Percentiles rank a stretch among this genome's conserved stretches.
Conservation (phyloP, 1,139 yeast genomes). For the Sugiyamaella novakii region DNA sequence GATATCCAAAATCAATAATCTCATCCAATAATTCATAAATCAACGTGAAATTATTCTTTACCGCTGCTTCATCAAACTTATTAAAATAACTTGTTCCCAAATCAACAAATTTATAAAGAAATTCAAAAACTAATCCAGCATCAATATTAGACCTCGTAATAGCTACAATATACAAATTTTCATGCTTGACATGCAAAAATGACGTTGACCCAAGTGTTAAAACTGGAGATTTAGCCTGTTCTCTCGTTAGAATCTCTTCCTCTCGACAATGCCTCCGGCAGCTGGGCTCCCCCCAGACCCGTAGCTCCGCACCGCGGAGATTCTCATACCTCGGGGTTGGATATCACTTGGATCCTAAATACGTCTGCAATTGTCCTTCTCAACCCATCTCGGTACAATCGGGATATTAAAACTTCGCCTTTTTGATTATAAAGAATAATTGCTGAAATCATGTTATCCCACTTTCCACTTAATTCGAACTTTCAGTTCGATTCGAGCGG, state of each 20-base stretch:
- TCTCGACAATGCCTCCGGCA: conserved; percentile 4
- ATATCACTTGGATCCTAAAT: conserved; percentile 85
- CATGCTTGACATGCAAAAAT: conserved; percentile 74
- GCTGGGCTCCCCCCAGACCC: conserved; percentile 13
- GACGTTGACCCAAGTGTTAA: conserved; percentile 91
- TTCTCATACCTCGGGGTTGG: conserved; percentile 48
- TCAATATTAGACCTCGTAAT: conserved; percentile 88
- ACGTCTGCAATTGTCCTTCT: conserved; percentile 80
- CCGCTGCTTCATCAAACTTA: conserved; percentile 48
- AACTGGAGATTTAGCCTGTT: conserved; percentile 68
- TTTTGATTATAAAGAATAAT: conserved; percentile 72
- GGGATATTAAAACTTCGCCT: conserved; percentile 85
- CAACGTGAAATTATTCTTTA: conserved; percentile 63
- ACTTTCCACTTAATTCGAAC: not conserved
- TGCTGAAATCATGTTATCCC: conserved; percentile 68
- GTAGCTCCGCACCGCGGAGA: conserved; percentile 5
- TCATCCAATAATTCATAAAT: conserved; percentile 81
- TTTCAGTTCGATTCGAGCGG: too few species aligned
- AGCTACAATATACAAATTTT: conserved; percentile 77
- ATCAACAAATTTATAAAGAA: conserved; percentile 63
- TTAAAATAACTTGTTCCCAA: conserved; percentile 44
- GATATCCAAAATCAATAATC: conserved; percentile 78
- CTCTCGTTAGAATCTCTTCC: conserved; percentile 5
- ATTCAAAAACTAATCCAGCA: conserved; percentile 78
- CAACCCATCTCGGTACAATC: conserved; percentile 70